Base-by-base conservation (phyloP, 257 asterid genomes). In the Capsicum baccatum region DNA sequence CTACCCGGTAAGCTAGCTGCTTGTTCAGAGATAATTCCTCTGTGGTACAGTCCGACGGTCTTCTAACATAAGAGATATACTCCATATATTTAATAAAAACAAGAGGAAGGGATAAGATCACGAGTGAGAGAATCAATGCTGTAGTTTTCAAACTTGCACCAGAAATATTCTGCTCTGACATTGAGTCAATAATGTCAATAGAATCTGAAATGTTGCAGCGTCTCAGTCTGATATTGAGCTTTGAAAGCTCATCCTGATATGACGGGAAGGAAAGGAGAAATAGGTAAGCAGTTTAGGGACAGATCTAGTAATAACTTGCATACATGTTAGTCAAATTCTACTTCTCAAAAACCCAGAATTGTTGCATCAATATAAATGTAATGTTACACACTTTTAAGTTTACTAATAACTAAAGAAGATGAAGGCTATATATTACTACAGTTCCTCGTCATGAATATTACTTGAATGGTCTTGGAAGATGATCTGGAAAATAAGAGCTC, bases 1-100 rank as follows among this genome's bases (percentile, higher is more conserved):
- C 96, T 85, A 94, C 94, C 80, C 91, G 86, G 87, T 94, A 93
- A 10, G 97, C 97, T 57, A 94, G 90, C 92, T 89, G 92, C 91
- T 94, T 94, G 88, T 88, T 94, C 86, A 93, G 85, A 81, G 92
- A 93, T 73, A 91, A 88, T 87, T 91, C 95, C 85, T 94, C 98
- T 10, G 91, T 70, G 84, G 81, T 89, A 89, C 86, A 89, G 80
- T 93, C 94, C 5, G 82, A 76, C 35, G 83, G 87, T 87, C 91
- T 93, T 86, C 97, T 91, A 26, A 88, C 86, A 76, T 87, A 91
- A 39, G 96, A 94, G 79, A 91, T 84, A 83, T 91, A 89, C 83
- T 92, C 92, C 3, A 92, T 91, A 88, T 91, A 93, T 87, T 93
- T 92, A 89, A 92, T 86, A 86, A 93, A 87, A 80, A 93, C 66